These are phyloP conservation scores for Arctium minus DNA, from an alignment of 129 eudicot species.

Conservation along the genomic window DNA sequence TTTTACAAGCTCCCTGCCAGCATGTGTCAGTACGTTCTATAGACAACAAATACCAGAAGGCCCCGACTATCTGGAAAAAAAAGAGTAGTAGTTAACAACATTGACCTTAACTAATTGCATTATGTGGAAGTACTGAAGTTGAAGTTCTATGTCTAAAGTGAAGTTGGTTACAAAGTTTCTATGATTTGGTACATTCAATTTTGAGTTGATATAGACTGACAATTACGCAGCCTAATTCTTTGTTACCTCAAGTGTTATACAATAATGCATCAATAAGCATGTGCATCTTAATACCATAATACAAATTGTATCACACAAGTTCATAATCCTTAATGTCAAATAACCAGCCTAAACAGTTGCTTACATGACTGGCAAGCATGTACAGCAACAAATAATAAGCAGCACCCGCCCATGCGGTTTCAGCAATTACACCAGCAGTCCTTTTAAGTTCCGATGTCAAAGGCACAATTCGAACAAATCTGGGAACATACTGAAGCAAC, in stretches of 20 bases:
- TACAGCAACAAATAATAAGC: conserved; percentile 72
- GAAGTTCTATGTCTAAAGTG: neutral
- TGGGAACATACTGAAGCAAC: conserved; percentile 75
- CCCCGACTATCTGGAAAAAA: conserved; percentile 86
- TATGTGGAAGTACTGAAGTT: neutral
- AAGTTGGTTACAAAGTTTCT: neutral
- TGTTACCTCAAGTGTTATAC: neutral
- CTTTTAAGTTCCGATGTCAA: conserved; percentile 81
- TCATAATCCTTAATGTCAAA: neutral
- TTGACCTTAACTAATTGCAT: neutral
- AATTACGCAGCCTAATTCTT: neutral
- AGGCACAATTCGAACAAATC: conserved; percentile 68
- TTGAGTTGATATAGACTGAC: neutral
- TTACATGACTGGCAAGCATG: conserved; percentile 96
- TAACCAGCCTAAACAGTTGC: conserved; percentile 15
- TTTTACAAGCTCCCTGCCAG: conserved; percentile 82
- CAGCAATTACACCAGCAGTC: conserved; percentile 88
- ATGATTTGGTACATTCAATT: neutral
- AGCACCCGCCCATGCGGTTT: conserved; percentile 98
- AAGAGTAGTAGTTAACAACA: neutral
- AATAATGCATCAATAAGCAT: neutral
- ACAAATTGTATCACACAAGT: neutral
- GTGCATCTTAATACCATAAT: neutral
- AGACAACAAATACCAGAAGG: conserved; percentile 86
- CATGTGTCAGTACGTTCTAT: conserved; percentile 86